phyloP scores from a whole-genome alignment of 148 eudicot species.

The Amaranthus palmeri region DNA sequence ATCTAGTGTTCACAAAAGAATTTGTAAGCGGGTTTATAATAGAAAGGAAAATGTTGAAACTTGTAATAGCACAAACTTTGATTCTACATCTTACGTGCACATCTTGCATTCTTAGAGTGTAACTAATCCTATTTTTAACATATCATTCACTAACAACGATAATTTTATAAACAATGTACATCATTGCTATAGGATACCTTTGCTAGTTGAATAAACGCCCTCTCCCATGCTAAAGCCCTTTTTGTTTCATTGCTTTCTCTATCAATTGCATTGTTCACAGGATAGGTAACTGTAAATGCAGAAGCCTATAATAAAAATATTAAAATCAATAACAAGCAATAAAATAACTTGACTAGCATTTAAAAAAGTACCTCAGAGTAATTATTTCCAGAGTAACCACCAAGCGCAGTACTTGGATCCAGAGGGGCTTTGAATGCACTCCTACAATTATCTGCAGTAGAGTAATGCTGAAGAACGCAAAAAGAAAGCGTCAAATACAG shows the following conservation, averaged over 20 bases:
- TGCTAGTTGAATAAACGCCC: conserved; percentile 83
- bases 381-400: conserved; percentile 89
- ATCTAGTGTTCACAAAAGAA: no score
- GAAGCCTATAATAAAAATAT: conserved; percentile 65
- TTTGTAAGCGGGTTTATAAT: no score
- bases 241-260: conserved; percentile 64
- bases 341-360: conserved; percentile 6
- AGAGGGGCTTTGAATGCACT: conserved; percentile 97
- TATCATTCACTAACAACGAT: not conserved
- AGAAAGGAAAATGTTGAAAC: not conserved
- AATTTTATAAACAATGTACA: not conserved
- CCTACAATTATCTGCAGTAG: conserved; percentile 67
- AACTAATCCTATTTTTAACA: no score
- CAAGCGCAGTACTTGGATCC: conserved; percentile 93
- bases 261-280: conserved; percentile 84
- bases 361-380: conserved; percentile 71
- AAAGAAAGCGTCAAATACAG: conserved; percentile 9
- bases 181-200: conserved; percentile 41
- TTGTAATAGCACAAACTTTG: not conserved
- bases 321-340: conserved; percentile 16
- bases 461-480: conserved; percentile 56
- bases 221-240: conserved; percentile 88
- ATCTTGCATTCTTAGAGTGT: not conserved
- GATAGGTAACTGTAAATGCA: conserved; percentile 92
- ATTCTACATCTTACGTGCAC: not conserved